Evolutionary conservation across 345 rosid species (phyloP).

Genomic region (Citrus australasica): DNA sequence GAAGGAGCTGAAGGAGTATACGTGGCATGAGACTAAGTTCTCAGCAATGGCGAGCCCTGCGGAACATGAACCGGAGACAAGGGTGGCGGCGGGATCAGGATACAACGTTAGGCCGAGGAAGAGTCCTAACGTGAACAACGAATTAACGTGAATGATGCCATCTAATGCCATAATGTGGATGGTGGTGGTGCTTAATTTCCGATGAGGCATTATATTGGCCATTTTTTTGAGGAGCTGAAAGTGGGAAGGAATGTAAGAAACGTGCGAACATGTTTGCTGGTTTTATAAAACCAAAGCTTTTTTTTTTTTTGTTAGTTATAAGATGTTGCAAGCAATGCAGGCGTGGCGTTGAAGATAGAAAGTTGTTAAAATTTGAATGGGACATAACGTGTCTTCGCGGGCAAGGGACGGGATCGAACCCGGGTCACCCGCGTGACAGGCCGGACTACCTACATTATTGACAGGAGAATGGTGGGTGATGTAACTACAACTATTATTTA

Average conservation of each 20-base stretch:
- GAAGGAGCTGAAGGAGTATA: slow-evolving; percentile 76
- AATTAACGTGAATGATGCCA: slow-evolving; percentile 75
- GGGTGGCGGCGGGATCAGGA: slow-evolving; percentile 24
- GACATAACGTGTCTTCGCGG: slow-evolving; percentile 14
- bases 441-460: slow-evolving; percentile 31
- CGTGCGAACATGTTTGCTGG: neutral
- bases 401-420: slow-evolving; percentile 73
- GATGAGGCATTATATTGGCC: slow-evolving; percentile 19
- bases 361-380: neutral
- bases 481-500: too few species aligned
- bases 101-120: slow-evolving; percentile 69
- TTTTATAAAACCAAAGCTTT: neutral
- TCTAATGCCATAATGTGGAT: slow-evolving; percentile 82
- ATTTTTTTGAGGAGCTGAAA: slow-evolving; percentile 7
- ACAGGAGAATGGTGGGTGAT: too few species aligned
- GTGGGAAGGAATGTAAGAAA: neutral
- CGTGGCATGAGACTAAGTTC: slow-evolving; percentile 61
- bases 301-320: too few species aligned
- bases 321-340: neutral
- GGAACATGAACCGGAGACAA: slow-evolving; percentile 28
- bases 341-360: slow-evolving; percentile 8
- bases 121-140: slow-evolving; percentile 78
- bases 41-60: slow-evolving; percentile 37
- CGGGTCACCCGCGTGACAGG: slow-evolving; percentile 77
- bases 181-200: slow-evolving; percentile 24